Evolutionary conservation across 2,329 filamentous ascomycete genomes (phyloP).

Genomic region (Orbilia brochopaga): DNA sequence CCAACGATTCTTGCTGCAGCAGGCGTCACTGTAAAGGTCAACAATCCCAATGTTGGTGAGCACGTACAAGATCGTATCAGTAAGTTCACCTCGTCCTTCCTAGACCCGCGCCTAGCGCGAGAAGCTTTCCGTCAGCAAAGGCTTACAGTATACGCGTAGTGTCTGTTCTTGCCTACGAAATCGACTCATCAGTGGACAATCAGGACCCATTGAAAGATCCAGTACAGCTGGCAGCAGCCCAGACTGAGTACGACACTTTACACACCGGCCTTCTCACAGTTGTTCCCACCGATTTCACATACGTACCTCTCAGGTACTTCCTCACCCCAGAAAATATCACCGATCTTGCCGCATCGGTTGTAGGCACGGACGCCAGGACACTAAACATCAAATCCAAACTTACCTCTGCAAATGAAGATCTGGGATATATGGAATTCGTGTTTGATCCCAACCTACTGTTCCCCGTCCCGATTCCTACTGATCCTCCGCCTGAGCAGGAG

Average conservation of each 20-base stretch:
- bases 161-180: conserved; percentile 60
- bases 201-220: conserved; percentile 59
- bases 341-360: conserved; percentile 8
- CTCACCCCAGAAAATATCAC: conserved; percentile 8
- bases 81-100: conserved; percentile 55
- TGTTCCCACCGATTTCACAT: conserved; percentile 60
- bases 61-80: conserved; percentile 61
- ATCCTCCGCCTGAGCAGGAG: conserved; percentile 54
- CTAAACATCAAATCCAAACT: conserved; percentile 56
- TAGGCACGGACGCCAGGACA: conserved; percentile 45
- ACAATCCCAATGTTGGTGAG: conserved; percentile 61
- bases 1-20: conserved; percentile 59
- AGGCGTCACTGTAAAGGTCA: conserved; percentile 60
- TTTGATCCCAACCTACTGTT: conserved; percentile 63
- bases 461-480: too few species aligned
- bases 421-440: conserved; percentile 63
- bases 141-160: conserved; percentile 56
- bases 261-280: conserved; percentile 59
- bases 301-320: conserved; percentile 57
- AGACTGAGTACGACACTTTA: conserved; percentile 55
- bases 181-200: conserved; percentile 59
- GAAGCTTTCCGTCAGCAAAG: too few species aligned
- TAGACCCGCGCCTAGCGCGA: not conserved
- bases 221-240: conserved; percentile 54
- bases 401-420: conserved; percentile 53